Conservation (phyloP, 2,329 filamentous ascomycete species). For the Grosmannia huntii region DNA sequence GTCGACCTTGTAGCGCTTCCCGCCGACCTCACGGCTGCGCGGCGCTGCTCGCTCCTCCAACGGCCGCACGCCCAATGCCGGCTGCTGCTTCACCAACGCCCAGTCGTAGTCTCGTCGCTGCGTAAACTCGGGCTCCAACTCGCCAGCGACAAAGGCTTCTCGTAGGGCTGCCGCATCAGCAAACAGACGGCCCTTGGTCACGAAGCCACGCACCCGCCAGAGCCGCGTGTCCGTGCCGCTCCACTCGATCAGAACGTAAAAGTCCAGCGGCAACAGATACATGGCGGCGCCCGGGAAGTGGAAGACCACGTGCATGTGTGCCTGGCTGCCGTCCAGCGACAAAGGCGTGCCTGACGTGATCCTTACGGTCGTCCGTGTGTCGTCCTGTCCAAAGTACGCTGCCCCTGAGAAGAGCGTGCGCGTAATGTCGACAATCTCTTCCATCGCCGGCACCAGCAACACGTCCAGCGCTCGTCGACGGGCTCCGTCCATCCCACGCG, state of each 20-base stretch:
- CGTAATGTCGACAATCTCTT: slow-evolving; percentile 26
- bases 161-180: slow-evolving; percentile 20
- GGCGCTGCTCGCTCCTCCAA: slow-evolving; percentile 23
- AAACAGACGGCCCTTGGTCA: slow-evolving; percentile 28
- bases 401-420: slow-evolving; percentile 22
- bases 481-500: slow-evolving; percentile 20
- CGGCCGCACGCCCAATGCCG: slow-evolving; percentile 17
- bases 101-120: slow-evolving; percentile 22
- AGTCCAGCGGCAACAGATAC: slow-evolving; percentile 30
- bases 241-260: slow-evolving; percentile 30
- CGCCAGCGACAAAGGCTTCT: slow-evolving; percentile 23
- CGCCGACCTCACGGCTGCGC: slow-evolving; percentile 23
- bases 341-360: slow-evolving; percentile 22
- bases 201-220: slow-evolving; percentile 28
- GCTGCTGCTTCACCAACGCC: slow-evolving; percentile 20
- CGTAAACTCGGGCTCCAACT: slow-evolving; percentile 21
- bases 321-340: slow-evolving; percentile 26
- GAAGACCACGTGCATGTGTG: slow-evolving; percentile 28
- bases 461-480: slow-evolving; percentile 20
- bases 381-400: slow-evolving; percentile 18
- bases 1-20: slow-evolving; percentile 31
- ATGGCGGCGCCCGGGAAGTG: slow-evolving; percentile 24
- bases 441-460: slow-evolving; percentile 22
- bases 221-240: slow-evolving; percentile 28
- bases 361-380: slow-evolving; percentile 19